Evolutionary conservation across 2,329 filamentous ascomycete species (phyloP), one percentile per base, ranked within the genome.

Genomic region (Lizonia empirigonia): DNA sequence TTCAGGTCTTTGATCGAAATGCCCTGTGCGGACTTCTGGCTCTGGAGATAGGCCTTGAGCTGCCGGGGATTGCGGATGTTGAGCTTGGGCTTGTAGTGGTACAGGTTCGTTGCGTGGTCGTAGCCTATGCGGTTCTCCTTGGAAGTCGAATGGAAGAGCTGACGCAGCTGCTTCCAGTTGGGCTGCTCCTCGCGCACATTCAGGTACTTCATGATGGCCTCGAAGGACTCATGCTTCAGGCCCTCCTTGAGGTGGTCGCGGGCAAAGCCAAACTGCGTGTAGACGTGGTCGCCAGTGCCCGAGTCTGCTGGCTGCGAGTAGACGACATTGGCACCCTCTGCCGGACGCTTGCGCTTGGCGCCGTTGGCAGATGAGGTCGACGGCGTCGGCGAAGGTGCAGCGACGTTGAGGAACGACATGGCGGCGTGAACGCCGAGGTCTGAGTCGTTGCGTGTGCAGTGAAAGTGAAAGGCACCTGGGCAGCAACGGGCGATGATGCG

Each of bases 1-100:
- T 96, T 96, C 55, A 99, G 82, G 65, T 97, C 91, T 72, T 91
- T 91, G 56, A 97, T 90, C 29, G 82, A 82, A 46, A 97, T 84
- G 10, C 90, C 91, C 59, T 88, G 85, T 1, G 90, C 89, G 52
- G 91, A 91, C 44, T 84, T 85, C 74, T 92, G 91, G 45, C 82
- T 81, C 75, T 96, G 91, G 24, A 99, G 83, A 69, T 90, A 88
- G 47, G 83, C 84, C 46, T 96, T 84, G 46, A 99, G 83, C 63
- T 91, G 85, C 30, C 88, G 86, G 52, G 86, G 85, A 65, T 85
- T 87, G 63, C 85, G 86, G 54, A 99, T 93, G 55, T 89, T 86
- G 71, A 96, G 91, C 63, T 89, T 84, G 46, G 94, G 91, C 30
- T 85, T 85, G 78, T 96, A 96, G 58, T 83, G 80, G 78, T 93